A percentile compares a stretch with the other conserved stretches of the same genome.
Conservation (phyloP, 108 stramenopile species). For the Tribonema minus region DNA sequence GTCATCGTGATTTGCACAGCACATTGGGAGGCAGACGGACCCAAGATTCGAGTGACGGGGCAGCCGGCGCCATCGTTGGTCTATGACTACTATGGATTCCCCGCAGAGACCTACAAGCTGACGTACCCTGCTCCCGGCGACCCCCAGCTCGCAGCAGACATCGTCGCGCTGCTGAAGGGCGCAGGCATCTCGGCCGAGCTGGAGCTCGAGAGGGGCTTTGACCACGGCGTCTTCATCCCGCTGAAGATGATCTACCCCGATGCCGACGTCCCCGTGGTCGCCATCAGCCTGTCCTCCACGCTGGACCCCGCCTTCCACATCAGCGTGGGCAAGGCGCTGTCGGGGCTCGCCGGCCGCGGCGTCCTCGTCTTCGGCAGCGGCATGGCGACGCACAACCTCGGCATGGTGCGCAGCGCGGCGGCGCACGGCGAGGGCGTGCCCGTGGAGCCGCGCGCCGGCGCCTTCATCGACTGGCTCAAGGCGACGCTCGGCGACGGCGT, state of each 20-base stretch:
- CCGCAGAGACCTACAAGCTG: conserved; percentile 67
- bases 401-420: not conserved
- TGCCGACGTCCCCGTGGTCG: conserved; percentile 70
- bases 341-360: conserved; percentile 49
- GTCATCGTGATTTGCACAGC: conserved; percentile 48
- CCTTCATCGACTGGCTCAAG: conserved; percentile 42
- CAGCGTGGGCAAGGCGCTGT: conserved; percentile 63
- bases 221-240: conserved; percentile 83
- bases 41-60: not conserved
- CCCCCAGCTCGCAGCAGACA: conserved; percentile 56
- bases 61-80: conserved; percentile 23
- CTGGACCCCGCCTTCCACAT: conserved; percentile 43
- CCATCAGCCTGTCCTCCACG: conserved; percentile 14
- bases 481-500: conserved; percentile 21
- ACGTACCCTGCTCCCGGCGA: conserved; percentile 64
- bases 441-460: not conserved
- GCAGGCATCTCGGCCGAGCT: conserved; percentile 43
- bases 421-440: not conserved
- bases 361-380: conserved; percentile 71
- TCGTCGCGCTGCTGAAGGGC: conserved; percentile 31
- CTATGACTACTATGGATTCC: conserved; percentile 77
- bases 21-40: conserved; percentile 41
- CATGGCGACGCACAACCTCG: conserved; percentile 35
- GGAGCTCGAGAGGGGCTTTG: conserved; percentile 63
- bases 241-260: conserved; percentile 70